Percentiles rank a stretch among this genome's conserved stretches.
phyloP scores from a whole-genome alignment of 768 basidiomycete species.

The Tricholomella constricta region DNA sequence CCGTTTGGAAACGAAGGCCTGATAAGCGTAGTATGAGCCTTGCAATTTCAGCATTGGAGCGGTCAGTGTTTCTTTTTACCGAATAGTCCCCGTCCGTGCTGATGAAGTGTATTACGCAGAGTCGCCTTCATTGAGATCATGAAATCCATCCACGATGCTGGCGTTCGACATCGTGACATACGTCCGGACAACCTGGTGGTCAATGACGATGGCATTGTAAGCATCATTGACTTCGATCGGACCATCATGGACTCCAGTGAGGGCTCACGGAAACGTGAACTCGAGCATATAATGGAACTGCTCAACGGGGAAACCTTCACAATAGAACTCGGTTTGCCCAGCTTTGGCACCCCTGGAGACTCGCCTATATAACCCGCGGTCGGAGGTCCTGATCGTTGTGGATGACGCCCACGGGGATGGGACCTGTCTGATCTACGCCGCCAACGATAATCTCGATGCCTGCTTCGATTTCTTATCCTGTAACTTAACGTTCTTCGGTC shows the following conservation, averaged over 20 bases:
- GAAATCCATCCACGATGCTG: constrained; percentile 23
- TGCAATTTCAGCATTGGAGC: constrained; percentile 2
- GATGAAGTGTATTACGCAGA: constrained; percentile 6
- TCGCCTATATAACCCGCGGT: too few species aligned
- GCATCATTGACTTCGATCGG: constrained; percentile 29
- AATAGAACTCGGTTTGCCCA: too few species aligned
- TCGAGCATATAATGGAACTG: constrained; percentile 7
- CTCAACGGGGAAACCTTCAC: background rate
- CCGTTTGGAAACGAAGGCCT: constrained; percentile 2
- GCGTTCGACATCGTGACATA: constrained; percentile 27
- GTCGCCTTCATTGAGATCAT: constrained; percentile 14
- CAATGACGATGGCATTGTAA: constrained; percentile 16
- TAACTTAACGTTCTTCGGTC: too few species aligned
- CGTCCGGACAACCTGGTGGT: constrained; percentile 24
- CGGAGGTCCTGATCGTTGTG: too few species aligned
- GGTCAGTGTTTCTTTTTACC: background rate
- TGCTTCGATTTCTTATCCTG: too few species aligned
- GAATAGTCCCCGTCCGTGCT: background rate
- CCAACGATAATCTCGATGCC: too few species aligned
- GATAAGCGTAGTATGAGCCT: background rate
- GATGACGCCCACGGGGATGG: too few species aligned
- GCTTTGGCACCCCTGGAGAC: too few species aligned
- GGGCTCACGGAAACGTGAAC: constrained; percentile 11
- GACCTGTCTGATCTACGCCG: too few species aligned
- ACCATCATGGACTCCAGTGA: constrained; percentile 10